Base-by-base conservation (phyloP, 495 filamentous ascomycete genomes). In the Daldinia decipiens region DNA sequence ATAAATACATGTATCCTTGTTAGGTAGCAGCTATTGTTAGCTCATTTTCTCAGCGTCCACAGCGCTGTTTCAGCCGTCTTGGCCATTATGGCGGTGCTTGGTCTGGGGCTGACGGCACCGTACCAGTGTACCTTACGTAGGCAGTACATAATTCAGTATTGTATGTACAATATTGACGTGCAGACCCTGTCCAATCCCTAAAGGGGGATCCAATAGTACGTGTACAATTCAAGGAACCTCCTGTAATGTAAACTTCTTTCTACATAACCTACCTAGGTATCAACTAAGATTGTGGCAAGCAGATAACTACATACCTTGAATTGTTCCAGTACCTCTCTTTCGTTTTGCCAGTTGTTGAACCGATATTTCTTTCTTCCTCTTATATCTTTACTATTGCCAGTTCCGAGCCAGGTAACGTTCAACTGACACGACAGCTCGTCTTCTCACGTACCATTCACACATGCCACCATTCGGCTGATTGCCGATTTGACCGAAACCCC, bases 211-310 rank as follows among this genome's bases (percentile, higher is more conserved):
- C 68, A 71, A 71, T 71, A 62, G 68, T 71, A 71, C 68, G 62
- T 71, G 68, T 71, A 71, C 68, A 71, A 65, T 71, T 65, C 58
- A 13, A 66, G 40, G 57, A 66, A 66, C 62, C 65, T 62, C 68
- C 65, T 62, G 59, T 60, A 71, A 66, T 70, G 61, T 71, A 39
- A 62, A 36, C 40, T 66, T 71, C 68, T 71, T 59, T 65, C 68
- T 65, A 66, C 55, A 63, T 17, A 58, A 63, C 15, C 45, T 26
- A n/a, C n/a, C n/a, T n/a, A n/a, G n/a, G n/a, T n/a, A 61, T 36
- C 34, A 36, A 36, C 0, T 36, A 59, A 56, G 58, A 61, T 40
- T 12, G 34, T 53, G 29, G 40, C 56, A 66, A 40, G 13, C 43
- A 19, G 17, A 21, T 47, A 47, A 45, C 40, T n/a, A n/a, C n/a